Conservation (phyloP, 225 moss, liverwort and hornwort species). For the Sphagnum tenellum region DNA sequence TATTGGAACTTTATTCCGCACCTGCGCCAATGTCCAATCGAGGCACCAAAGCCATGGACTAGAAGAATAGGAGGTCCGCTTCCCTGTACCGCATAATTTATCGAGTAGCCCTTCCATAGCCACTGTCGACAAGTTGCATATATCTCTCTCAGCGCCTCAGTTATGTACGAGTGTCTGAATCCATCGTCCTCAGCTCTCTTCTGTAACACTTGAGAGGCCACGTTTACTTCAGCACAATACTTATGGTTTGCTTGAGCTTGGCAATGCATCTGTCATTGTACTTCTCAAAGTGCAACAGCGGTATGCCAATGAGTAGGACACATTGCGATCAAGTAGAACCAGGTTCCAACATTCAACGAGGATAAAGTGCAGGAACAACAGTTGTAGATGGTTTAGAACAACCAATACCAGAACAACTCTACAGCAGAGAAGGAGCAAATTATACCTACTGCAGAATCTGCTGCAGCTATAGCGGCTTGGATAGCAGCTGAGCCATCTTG, state of each 20-base stretch:
- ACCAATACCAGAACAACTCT: background rate
- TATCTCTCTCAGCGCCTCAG: constrained; percentile 54
- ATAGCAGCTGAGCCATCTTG: constrained; percentile 31
- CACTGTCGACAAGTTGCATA: constrained; percentile 64
- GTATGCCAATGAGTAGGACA: background rate
- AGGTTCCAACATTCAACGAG: background rate
- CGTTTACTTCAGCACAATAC: too few relatives aligned
- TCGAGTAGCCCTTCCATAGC: constrained; percentile 60
- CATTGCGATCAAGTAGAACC: background rate
- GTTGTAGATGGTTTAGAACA: background rate
- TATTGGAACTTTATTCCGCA: background rate
- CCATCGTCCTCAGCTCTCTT: constrained; percentile 7
- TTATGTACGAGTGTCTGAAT: constrained; percentile 29
- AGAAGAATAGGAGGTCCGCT: constrained; percentile 70
- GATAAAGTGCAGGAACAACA: background rate
- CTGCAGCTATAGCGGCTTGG: constrained; percentile 25
- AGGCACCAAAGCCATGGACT: constrained; percentile 89
- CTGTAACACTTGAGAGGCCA: constrained; percentile 7
- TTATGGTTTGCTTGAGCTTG: too few relatives aligned
- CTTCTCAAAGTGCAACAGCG: too few relatives aligned
- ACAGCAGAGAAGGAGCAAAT: constrained; percentile 12
- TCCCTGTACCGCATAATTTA: constrained; percentile 77
- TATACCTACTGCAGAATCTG: constrained; percentile 32
- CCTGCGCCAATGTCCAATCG: constrained; percentile 93
- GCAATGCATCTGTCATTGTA: too few relatives aligned